phyloP scores from a whole-genome alignment of 225 moss, liverwort and hornwort genomes.

The Thuidium tamariscinum region DNA sequence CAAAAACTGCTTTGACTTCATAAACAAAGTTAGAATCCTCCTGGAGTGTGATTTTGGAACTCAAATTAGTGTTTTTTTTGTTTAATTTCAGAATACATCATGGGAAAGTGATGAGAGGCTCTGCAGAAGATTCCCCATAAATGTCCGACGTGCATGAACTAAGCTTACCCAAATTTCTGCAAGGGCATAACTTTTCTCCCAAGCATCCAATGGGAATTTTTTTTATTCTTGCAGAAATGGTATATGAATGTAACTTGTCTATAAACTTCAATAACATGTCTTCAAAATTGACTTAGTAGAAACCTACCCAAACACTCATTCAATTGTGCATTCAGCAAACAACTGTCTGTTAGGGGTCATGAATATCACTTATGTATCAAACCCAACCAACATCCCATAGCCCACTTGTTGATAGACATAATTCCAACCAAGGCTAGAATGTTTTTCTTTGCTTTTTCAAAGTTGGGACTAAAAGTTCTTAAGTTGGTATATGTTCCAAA shows the following conservation, averaged over 20 bases:
- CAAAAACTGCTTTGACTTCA: accelerated
- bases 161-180: too few species aligned
- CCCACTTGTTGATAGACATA: too few species aligned
- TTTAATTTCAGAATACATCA: background rate
- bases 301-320: background rate
- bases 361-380: background rate
- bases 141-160: background rate
- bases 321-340: too few species aligned
- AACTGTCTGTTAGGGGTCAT: background rate
- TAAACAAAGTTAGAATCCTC: background rate
- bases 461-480: too few species aligned
- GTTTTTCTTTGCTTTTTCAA: too few species aligned
- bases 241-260: accelerated
- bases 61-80: background rate
- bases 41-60: background rate
- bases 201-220: too few species aligned
- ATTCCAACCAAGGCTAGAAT: too few species aligned
- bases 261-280: background rate
- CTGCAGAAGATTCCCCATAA: background rate
- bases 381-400: background rate
- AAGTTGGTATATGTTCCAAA: too few species aligned
- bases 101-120: too few species aligned
- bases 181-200: accelerated
- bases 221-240: too few species aligned
- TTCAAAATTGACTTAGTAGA: too few species aligned